phyloP scores from a whole-genome alignment of 2,329 filamentous ascomycete species.

The Botryotinia calthae region DNA sequence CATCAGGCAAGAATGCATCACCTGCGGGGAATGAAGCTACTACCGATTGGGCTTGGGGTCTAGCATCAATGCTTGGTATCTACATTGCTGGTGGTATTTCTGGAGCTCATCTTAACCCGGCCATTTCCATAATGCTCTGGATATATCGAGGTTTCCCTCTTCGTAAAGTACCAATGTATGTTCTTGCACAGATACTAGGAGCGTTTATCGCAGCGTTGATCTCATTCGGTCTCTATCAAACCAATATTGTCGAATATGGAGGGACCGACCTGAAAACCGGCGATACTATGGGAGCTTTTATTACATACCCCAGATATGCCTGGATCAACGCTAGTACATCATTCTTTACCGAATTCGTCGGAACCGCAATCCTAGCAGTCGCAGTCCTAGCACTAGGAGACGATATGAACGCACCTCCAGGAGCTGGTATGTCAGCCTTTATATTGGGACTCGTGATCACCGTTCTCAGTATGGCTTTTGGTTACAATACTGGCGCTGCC shows the following conservation, averaged over 20 bases:
- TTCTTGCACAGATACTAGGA: conserved; percentile 51
- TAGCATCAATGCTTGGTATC: conserved; percentile 52
- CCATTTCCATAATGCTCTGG: conserved; percentile 46
- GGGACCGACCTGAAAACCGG: conserved; percentile 29
- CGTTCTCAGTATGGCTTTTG: conserved; percentile 42
- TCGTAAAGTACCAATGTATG: conserved; percentile 49
- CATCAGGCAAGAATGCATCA: conserved; percentile 24
- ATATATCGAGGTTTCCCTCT: conserved; percentile 53
- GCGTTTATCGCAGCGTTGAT: conserved; percentile 50
- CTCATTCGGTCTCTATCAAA: conserved; percentile 45
- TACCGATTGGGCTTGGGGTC: conserved; percentile 50
- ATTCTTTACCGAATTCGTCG: conserved; percentile 50
- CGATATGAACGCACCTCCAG: conserved; percentile 47
- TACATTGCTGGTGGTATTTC: conserved; percentile 49
- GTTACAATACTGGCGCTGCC: conserved; percentile 48
- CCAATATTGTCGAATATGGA: conserved; percentile 38
- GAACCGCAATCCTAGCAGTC: conserved; percentile 42
- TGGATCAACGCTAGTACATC: conserved; percentile 42
- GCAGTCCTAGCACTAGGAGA: conserved; percentile 47
- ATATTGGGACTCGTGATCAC: conserved; percentile 47
- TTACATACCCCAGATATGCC: conserved; percentile 44
- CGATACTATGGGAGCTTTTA: conserved; percentile 43
- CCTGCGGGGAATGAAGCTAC: conserved; percentile 44
- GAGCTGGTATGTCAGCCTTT: conserved; percentile 51
- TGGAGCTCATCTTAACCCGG: conserved; percentile 47